Conservation (phyloP, 306 rosid genomes). For the Canavalia ensiformis region DNA sequence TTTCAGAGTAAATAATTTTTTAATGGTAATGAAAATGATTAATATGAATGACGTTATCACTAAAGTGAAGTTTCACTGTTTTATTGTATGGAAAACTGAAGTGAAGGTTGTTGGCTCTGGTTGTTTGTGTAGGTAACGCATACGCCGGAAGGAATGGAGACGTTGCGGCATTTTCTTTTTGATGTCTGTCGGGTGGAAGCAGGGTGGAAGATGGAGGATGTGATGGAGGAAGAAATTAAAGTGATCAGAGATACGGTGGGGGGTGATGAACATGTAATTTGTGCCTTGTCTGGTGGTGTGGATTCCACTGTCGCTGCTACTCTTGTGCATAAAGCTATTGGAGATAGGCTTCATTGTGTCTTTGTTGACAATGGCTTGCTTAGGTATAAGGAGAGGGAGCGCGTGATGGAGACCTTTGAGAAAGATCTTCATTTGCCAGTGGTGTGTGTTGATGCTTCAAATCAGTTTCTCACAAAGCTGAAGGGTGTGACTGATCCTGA, state of each 20-base stretch:
- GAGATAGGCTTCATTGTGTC: conserved; percentile 91
- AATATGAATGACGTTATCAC: no score
- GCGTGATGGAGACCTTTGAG: conserved; percentile 89
- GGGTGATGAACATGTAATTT: conserved; percentile 78
- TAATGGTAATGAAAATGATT: no score
- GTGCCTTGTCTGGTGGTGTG: conserved; percentile 97
- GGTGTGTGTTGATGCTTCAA: conserved; percentile 78
- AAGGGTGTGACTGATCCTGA: conserved; percentile 96
- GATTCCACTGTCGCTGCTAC: conserved; percentile 98
- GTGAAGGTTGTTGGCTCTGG: neutral
- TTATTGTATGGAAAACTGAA: no score
- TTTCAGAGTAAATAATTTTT: no score
- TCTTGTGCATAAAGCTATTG: conserved; percentile 93
- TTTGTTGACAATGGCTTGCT: conserved; percentile 96
- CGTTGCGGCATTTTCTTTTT: conserved; percentile 71
- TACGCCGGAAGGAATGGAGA: conserved; percentile 91
- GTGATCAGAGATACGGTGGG: conserved; percentile 70
- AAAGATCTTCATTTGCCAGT: conserved; percentile 91
- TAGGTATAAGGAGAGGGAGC: conserved; percentile 92
- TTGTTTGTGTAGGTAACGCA: conserved; percentile 79
- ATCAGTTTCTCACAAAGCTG: conserved; percentile 76
- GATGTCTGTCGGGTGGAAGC: conserved; percentile 77
- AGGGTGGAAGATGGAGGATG: conserved; percentile 89
- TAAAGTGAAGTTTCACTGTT: no score
- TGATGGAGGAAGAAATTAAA: conserved; percentile 84